A percentile compares a stretch with the other conserved stretches of the same genome.
phyloP scores from a whole-genome alignment of 352 stramenopile genomes.

The Plasmopara viticola region DNA sequence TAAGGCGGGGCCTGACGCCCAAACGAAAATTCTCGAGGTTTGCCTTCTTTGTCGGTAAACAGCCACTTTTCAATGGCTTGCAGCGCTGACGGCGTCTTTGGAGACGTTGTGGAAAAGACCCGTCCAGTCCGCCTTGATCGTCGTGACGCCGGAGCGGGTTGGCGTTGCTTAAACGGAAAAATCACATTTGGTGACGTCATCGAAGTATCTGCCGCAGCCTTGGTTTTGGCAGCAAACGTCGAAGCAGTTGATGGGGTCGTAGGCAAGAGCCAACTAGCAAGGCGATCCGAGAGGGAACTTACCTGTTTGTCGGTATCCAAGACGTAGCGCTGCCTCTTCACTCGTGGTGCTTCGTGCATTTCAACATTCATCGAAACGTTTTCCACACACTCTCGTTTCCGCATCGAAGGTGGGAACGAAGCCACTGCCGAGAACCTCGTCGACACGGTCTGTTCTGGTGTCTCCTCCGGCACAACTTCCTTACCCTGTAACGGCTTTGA shows the following conservation, averaged over 20 bases:
- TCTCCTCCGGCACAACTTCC: constrained; percentile 30
- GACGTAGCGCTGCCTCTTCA: constrained; percentile 38
- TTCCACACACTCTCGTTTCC: constrained; percentile 33
- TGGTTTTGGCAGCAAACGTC: constrained; percentile 7
- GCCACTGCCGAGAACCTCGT: constrained; percentile 37
- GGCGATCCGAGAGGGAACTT: constrained; percentile 40
- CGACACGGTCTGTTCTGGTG: constrained; percentile 22
- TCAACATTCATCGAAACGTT: constrained; percentile 19
- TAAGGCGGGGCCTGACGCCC: constrained; percentile 26
- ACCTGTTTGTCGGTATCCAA: constrained; percentile 26
- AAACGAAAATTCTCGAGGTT: constrained; percentile 25
- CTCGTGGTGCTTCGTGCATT: constrained; percentile 18
- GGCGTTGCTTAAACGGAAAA: constrained; percentile 34
- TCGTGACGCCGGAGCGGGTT: constrained; percentile 11
- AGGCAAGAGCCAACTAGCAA: constrained; percentile 58
- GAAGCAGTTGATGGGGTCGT: constrained; percentile 6
- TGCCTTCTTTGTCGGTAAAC: constrained; percentile 41
- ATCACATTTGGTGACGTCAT: constrained; percentile 16
- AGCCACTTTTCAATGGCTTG: constrained; percentile 53
- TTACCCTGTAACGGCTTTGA: constrained; percentile 36
- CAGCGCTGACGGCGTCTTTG: constrained; percentile 28
- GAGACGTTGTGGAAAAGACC: constrained; percentile 4
- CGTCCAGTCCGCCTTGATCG: constrained; percentile 18
- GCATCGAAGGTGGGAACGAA: constrained; percentile 26
- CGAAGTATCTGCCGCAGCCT: neutral